Evolutionary conservation across 202 grass and related monocot genomes (phyloP), one percentile per base, ranked within the genome.

Genomic region (Cymbopogon flexuosus): DNA sequence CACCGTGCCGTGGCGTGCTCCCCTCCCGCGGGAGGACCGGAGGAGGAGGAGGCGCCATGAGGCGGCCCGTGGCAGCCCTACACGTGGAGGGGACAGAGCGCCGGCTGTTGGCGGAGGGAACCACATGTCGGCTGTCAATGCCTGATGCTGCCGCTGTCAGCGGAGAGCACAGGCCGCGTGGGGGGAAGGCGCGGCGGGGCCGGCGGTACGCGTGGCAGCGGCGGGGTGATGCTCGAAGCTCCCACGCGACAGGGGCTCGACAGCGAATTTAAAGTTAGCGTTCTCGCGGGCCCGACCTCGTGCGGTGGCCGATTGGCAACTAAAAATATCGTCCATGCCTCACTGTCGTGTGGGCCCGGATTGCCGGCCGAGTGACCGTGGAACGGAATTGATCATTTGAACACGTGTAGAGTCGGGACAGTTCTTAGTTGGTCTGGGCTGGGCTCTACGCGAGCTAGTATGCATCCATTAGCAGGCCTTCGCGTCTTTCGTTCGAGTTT

Each of bases 31-130:
- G 24, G 12, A 23, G 30, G 18, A 16, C 16, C 47, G 71, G 67
- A 39, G 70, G 31, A 37, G 71, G 67, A 39, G 70, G 31, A 37
- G 12, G 64, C 9, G 47, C 58, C 42, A 65, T 12, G 42, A 27
- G 5, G 9, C n/a, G 18, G 2, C 18, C 36, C 5, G 69, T 29
- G 9, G 13, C 80, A n/a, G 15, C 31, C 43, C 19, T 51, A 80
- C 87, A 72, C 87, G 82, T 89, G 82, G 65, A 81, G 57, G 65
- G 23, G 46, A 69, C 21, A 76, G 35, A 14, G 23, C 75, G 46
- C 66, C 59, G 45, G 59, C 43, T 40, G 60, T 33, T 24, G 21
- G 5, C 2, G 59, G 35, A 0, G 45, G 33, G 10, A 6, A 73
- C 71, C 71, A 83, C 71, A 13, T 57, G 62, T 65, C 62, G 35